Conservation (phyloP, 768 basidiomycete species). For the Tricholoma terreum region DNA sequence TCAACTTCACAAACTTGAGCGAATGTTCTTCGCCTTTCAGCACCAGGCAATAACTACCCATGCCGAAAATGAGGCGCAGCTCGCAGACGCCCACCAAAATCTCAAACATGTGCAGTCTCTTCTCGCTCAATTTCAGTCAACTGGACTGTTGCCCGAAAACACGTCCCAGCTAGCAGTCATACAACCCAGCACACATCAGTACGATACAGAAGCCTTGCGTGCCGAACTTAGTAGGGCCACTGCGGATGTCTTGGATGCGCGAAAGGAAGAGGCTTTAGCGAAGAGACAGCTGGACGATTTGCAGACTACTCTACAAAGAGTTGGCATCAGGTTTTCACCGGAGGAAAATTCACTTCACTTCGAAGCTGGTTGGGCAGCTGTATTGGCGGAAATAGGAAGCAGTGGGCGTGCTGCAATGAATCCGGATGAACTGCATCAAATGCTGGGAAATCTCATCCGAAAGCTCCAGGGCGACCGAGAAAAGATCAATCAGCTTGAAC, state of each 20-base stretch:
- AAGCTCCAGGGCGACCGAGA: constrained; percentile 15
- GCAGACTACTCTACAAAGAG: constrained; percentile 8
- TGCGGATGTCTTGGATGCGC: not conserved
- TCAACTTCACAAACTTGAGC: constrained; percentile 10
- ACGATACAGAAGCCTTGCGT: not conserved
- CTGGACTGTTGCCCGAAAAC: not conserved
- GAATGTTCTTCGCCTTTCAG: constrained; percentile 5
- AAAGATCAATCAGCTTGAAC: constrained; percentile 12
- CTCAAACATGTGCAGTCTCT: constrained; percentile 5
- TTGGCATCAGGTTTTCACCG: constrained; percentile 14
- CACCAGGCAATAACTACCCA: constrained; percentile 4
- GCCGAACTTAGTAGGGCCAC: not conserved
- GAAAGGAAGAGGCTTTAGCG: constrained; percentile 1
- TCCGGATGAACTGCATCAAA: constrained; percentile 11
- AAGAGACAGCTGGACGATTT: constrained; percentile 12
- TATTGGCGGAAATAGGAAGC: constrained; percentile 14
- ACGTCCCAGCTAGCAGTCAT: not conserved
- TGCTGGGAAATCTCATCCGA: constrained; percentile 10
- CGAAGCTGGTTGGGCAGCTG: constrained; percentile 14
- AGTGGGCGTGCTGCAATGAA: constrained; percentile 11
- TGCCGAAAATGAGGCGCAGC: constrained; percentile 6
- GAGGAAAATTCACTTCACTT: constrained; percentile 16
- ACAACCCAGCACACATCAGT: not conserved
- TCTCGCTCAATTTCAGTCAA: constrained; percentile 9
- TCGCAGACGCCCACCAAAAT: not conserved